phyloP scores from a whole-genome alignment of 2,329 filamentous ascomycete genomes.

The Penicillium crustosum region DNA sequence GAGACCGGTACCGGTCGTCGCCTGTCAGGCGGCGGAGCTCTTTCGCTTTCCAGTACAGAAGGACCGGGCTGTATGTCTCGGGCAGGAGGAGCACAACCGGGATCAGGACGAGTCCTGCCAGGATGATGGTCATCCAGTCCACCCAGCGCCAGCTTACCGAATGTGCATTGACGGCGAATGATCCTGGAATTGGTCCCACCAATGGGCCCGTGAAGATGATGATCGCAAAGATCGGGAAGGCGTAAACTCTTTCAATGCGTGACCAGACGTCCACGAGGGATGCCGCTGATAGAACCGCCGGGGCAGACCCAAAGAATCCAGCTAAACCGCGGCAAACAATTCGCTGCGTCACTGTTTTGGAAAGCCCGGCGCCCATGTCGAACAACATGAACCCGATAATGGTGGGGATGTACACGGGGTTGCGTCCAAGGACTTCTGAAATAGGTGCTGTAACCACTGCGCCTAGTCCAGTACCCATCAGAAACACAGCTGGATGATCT shows the following conservation, averaged over 20 bases:
- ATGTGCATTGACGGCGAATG: conserved; percentile 43
- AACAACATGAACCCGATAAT: conserved; percentile 48
- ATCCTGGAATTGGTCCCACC: conserved; percentile 47
- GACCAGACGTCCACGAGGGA: conserved; percentile 49
- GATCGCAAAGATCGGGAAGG: conserved; percentile 53
- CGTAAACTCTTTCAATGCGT: conserved; percentile 48
- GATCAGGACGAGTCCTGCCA: conserved; percentile 35
- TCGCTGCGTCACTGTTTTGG: conserved; percentile 49
- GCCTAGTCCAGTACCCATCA: conserved; percentile 50
- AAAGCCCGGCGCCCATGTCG: conserved; percentile 50
- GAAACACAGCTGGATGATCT: conserved; percentile 34
- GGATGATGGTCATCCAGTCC: conserved; percentile 47
- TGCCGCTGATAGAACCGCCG: conserved; percentile 46
- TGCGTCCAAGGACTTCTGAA: conserved; percentile 50
- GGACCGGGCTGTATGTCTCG: conserved; percentile 52
- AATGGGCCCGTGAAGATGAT: conserved; percentile 40
- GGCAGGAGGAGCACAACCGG: conserved; percentile 48
- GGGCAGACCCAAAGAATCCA: conserved; percentile 49
- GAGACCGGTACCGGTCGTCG: conserved; percentile 50
- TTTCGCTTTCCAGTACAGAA: conserved; percentile 48
- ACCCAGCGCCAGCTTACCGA: conserved; percentile 49
- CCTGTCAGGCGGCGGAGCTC: conserved; percentile 44
- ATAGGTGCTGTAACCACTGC: conserved; percentile 50
- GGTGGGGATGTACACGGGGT: conserved; percentile 53
- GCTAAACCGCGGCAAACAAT: conserved; percentile 52